phyloP scores from a whole-genome alignment of 148 eudicot genomes.

The Linanthus parryae region DNA sequence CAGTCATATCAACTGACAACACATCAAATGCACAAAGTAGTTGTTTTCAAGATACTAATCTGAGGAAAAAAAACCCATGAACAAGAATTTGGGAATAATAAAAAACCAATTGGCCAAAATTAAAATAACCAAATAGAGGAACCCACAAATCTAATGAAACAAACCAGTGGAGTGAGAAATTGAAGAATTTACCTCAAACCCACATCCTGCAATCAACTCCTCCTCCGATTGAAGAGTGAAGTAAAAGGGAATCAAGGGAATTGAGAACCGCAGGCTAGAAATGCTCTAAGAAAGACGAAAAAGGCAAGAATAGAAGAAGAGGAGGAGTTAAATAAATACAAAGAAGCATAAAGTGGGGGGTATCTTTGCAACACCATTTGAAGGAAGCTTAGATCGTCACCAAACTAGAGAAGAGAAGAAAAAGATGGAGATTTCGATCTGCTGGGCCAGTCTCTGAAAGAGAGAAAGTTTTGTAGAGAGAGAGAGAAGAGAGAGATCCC shows the following conservation, averaged over 20 bases:
- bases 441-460: constrained; percentile 52
- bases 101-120: constrained; percentile 21
- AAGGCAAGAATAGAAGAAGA: not conserved
- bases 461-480: constrained; percentile 15
- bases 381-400: constrained; percentile 46
- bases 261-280: constrained; percentile 5
- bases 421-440: constrained; percentile 75
- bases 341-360: constrained; percentile 22
- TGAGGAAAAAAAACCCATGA: constrained; percentile 8
- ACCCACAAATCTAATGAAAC: constrained; percentile 22
- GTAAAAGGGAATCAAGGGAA: constrained; percentile 15
- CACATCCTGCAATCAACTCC: constrained; percentile 51
- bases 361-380: constrained; percentile 28
- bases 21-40: constrained; percentile 10
- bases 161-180: constrained; percentile 2
- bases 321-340: constrained; percentile 12
- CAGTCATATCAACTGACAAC: constrained; percentile 2
- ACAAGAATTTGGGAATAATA: constrained; percentile 12
- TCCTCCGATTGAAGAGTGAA: constrained; percentile 13
- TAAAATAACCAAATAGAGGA: constrained; percentile 8
- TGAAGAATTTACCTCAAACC: constrained; percentile 66
- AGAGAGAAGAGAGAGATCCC: constrained; percentile 73
- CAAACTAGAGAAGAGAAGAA: constrained; percentile 17
- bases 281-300: constrained; percentile 7
- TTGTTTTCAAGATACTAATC: not conserved